A percentile compares a stretch with the other conserved stretches of the same genome.
Evolutionary conservation across 2,329 filamentous ascomycete genomes (phyloP).

Genomic region (Keithomyces neogunnii): DNA sequence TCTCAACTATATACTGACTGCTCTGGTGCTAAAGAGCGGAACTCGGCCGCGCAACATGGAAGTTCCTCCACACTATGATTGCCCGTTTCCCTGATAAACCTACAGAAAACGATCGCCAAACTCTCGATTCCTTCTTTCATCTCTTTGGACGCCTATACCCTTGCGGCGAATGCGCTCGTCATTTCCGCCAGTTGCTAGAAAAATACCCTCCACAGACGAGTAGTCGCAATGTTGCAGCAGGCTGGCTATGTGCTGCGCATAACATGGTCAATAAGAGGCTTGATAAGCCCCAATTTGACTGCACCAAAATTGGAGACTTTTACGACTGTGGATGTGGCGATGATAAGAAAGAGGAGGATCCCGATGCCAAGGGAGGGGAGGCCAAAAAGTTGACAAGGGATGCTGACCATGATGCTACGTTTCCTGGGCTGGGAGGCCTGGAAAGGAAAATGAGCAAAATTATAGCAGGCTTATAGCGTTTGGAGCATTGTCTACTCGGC

Average conservation of each 20-base stretch:
- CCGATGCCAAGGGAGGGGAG: slow-evolving; percentile 11
- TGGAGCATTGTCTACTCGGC: background rate
- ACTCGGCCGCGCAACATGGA: slow-evolving; percentile 61
- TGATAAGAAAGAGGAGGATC: slow-evolving; percentile 33
- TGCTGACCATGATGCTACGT: background rate
- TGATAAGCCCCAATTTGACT: slow-evolving; percentile 55
- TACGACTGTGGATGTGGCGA: slow-evolving; percentile 66
- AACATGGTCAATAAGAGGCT: slow-evolving; percentile 59
- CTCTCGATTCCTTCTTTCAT: slow-evolving; percentile 56
- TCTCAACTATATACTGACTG: background rate
- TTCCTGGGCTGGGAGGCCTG: background rate
- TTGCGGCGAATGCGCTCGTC: slow-evolving; percentile 59
- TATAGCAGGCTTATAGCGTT: background rate
- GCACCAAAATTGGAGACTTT: slow-evolving; percentile 59
- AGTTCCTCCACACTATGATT: slow-evolving; percentile 63
- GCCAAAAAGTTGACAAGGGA: slow-evolving; percentile 6
- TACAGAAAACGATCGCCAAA: slow-evolving; percentile 50
- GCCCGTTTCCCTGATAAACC: slow-evolving; percentile 60
- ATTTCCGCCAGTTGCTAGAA: slow-evolving; percentile 54
- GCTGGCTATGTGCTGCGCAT: slow-evolving; percentile 61
- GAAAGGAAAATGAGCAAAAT: background rate
- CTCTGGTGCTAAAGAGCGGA: slow-evolving; percentile 39
- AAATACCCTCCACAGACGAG: slow-evolving; percentile 59
- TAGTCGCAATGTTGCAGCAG: slow-evolving; percentile 53
- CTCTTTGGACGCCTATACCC: slow-evolving; percentile 62